Conservation (phyloP, 306 rosid species). For the Dryas octopetala region DNA sequence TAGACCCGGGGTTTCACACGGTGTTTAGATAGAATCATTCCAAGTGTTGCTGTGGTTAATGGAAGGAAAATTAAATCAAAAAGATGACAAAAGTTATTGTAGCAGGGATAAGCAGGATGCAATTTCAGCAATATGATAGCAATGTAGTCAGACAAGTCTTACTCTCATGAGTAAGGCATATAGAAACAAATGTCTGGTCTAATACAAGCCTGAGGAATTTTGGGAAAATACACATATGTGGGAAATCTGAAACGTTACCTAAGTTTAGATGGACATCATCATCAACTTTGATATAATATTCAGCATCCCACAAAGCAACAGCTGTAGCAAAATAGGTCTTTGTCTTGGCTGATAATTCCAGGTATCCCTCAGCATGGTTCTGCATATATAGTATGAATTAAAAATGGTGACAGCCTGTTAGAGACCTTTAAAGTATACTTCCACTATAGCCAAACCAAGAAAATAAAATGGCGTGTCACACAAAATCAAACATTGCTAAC, state of each 20-base stretch:
- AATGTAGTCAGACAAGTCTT: neutral
- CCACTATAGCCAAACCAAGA: neutral
- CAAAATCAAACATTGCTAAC: neutral
- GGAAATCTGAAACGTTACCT: conserved; percentile 40
- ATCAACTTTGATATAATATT: conserved; percentile 85
- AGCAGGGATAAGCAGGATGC: neutral
- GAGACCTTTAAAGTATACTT: neutral
- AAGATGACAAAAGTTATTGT: neutral
- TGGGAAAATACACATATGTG: neutral
- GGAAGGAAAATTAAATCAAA: conserved; percentile 17
- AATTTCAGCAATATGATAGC: neutral
- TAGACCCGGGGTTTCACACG: conserved; percentile 67
- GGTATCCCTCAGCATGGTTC: conserved; percentile 75
- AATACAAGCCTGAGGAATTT: neutral
- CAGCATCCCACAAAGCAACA: conserved; percentile 81
- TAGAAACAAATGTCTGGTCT: neutral
- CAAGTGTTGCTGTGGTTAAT: conserved; percentile 63
- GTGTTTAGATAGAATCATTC: conserved; percentile 51
- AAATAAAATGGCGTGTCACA: neutral
- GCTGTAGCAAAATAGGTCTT: conserved; percentile 72
- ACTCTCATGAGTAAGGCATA: too few species aligned
- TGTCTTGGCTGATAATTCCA: conserved; percentile 77
- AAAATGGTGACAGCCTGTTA: neutral
- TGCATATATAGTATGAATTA: conserved; percentile 27
- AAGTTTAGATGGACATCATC: conserved; percentile 89